A percentile compares a stretch with the other conserved stretches of the same genome.
These are phyloP conservation scores for Tulasnella sp. DNA, from an alignment of 768 basidiomycete species.

Conservation along the genomic window DNA sequence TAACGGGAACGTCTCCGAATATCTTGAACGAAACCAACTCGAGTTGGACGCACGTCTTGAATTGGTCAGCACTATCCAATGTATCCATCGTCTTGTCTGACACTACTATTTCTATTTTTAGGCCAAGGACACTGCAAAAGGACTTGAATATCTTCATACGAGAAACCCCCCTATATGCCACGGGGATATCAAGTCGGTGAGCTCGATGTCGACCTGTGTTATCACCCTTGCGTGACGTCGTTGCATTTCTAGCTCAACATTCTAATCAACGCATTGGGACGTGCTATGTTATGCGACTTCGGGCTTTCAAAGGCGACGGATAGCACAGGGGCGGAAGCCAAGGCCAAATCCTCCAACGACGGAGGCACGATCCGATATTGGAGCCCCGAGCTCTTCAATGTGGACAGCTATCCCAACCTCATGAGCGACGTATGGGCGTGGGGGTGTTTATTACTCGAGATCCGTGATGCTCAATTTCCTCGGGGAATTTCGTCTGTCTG, in stretches of 20 bases:
- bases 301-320: background rate
- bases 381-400: background rate
- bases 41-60: background rate
- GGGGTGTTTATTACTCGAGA: constrained; percentile 3
- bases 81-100: no score
- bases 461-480: background rate
- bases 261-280: background rate
- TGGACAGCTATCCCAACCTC: background rate
- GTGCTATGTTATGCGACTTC: constrained; percentile 3
- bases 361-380: background rate
- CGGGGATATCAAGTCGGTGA: constrained; percentile 1
- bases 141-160: background rate
- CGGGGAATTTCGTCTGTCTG: no score
- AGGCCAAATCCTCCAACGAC: background rate
- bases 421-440: constrained; percentile 7
- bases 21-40: background rate
- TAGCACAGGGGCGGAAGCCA: background rate
- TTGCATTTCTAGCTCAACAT: background rate
- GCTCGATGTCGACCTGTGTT: background rate
- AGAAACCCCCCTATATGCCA: constrained; percentile 1
- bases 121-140: background rate
- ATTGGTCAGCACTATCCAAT: background rate
- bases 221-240: background rate
- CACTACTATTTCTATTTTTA: no score
- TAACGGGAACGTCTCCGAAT: background rate